phyloP scores from a whole-genome alignment of 768 basidiomycete species.

The Lyophyllum decastes region DNA sequence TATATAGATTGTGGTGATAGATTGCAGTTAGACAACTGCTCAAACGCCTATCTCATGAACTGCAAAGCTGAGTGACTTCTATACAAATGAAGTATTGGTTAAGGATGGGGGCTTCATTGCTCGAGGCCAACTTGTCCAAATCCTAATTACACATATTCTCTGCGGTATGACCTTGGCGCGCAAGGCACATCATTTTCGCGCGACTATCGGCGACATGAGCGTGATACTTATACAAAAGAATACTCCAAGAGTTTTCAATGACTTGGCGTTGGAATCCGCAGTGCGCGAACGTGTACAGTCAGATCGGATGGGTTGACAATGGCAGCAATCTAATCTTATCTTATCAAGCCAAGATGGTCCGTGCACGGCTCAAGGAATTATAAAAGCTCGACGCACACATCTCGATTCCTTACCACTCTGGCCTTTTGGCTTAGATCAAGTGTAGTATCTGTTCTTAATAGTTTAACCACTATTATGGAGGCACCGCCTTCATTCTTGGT shows the following conservation, averaged over 20 bases:
- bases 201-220: background rate
- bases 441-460: slow-evolving; percentile 97
- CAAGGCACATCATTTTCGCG: background rate
- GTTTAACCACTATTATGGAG: too few species aligned
- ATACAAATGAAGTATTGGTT: too few species aligned
- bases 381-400: slow-evolving; percentile 24
- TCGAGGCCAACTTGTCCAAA: too few species aligned
- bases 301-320: background rate
- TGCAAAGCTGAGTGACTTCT: too few species aligned
- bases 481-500: too few species aligned
- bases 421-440: slow-evolving; percentile 97
- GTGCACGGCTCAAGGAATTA: slow-evolving; percentile 28
- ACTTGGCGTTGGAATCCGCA: background rate
- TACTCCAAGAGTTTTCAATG: too few species aligned
- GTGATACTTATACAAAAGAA: background rate
- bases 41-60: too few species aligned
- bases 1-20: too few species aligned
- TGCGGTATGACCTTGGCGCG: background rate
- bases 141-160: too few species aligned
- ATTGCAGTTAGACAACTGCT: too few species aligned
- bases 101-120: too few species aligned
- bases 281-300: background rate
- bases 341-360: slow-evolving; percentile 30
- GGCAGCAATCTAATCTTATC: background rate
- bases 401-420: slow-evolving; percentile 71